Percentiles rank a stretch among this genome's conserved stretches.
Conservation (phyloP, 106 monocot species). For the Triglochin maritima region DNA sequence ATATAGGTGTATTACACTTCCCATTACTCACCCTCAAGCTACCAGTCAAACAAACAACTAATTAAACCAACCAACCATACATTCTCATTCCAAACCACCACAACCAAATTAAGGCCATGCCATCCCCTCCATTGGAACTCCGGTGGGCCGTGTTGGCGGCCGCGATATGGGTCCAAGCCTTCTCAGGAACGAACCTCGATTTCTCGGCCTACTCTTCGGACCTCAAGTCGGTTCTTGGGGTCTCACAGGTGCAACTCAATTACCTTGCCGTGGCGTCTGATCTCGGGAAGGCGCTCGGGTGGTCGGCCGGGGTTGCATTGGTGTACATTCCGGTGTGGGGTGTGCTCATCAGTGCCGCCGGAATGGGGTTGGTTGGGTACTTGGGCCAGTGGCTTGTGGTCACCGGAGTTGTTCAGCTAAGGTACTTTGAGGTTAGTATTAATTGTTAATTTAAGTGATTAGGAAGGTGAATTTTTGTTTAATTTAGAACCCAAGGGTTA, state of each 20-base stretch:
- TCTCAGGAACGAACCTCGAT: conserved; percentile 80
- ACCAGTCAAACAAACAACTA: too few species aligned
- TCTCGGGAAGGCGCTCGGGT: conserved; percentile 68
- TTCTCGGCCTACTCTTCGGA: conserved; percentile 74
- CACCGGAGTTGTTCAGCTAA: conserved; percentile 29
- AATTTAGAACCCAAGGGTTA: too few species aligned
- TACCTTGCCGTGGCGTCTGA: conserved; percentile 76
- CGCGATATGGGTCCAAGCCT: conserved; percentile 72
- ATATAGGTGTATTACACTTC: too few species aligned
- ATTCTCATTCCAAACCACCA: too few species aligned
- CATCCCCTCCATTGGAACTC: too few species aligned
- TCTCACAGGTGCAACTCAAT: conserved; percentile 78
- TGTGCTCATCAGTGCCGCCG: conserved; percentile 55
- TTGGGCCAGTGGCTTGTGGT: conserved; percentile 61
- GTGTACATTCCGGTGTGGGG: conserved; percentile 39
- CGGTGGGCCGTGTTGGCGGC: conserved; percentile 59
- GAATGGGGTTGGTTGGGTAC: conserved; percentile 45
- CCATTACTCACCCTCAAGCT: too few species aligned
- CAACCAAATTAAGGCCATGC: too few species aligned
- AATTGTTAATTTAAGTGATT: too few species aligned
- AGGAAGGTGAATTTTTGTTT: too few species aligned
- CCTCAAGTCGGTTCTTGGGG: conserved; percentile 52
- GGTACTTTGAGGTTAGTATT: conserved; percentile 43
- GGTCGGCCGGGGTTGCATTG: conserved; percentile 70
- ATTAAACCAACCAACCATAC: too few species aligned